Conservation (phyloP, 208 protist species). For the Phytomonas francai region DNA sequence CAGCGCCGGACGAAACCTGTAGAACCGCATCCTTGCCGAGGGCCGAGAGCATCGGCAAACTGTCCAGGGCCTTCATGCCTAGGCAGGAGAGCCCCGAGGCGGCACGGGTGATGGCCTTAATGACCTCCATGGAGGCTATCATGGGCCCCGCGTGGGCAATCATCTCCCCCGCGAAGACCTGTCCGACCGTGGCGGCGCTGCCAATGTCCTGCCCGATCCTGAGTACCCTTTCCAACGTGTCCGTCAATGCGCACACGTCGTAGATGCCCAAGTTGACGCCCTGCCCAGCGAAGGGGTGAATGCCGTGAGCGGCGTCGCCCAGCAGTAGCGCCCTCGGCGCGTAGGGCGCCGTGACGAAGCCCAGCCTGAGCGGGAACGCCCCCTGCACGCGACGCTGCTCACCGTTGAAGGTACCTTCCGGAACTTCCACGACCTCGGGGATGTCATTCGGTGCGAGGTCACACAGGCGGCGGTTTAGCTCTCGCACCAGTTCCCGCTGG, state of each 20-base stretch:
- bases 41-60: constrained; percentile 49
- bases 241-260: constrained; percentile 67
- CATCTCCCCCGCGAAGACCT: constrained; percentile 71
- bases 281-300: constrained; percentile 91
- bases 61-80: constrained; percentile 69
- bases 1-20: constrained; percentile 63
- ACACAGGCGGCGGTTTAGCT: constrained; percentile 63
- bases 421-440: constrained; percentile 65
- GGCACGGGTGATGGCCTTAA: constrained; percentile 49
- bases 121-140: constrained; percentile 68
- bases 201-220: constrained; percentile 71
- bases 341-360: constrained; percentile 54
- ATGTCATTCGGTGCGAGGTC: constrained; percentile 69
- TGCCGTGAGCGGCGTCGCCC: constrained; percentile 86
- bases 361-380: constrained; percentile 62
- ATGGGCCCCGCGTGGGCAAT: constrained; percentile 64
- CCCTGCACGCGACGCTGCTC: constrained; percentile 45
- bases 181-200: constrained; percentile 55
- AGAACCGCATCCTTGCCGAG: constrained; percentile 71
- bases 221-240: constrained; percentile 55
- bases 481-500: constrained; percentile 46
- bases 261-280: constrained; percentile 90
- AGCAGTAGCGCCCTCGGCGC: constrained; percentile 54
- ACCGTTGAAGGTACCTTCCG: constrained; percentile 33
- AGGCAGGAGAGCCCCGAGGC: constrained; percentile 38